These are phyloP conservation scores for Canavalia ensiformis DNA, from an alignment of 306 rosid genomes.

Conservation along the genomic window DNA sequence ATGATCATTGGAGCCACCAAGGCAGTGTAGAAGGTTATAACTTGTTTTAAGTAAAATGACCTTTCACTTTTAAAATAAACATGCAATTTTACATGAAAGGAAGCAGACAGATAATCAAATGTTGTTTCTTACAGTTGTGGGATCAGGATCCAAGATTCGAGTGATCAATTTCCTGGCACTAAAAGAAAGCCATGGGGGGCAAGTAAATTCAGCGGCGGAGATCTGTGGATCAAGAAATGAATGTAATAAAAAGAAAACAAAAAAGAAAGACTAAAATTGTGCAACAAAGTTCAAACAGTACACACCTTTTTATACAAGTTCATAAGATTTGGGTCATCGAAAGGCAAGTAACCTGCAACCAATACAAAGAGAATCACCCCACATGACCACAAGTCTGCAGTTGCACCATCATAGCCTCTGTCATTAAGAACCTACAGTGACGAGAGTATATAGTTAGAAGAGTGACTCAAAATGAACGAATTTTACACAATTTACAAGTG, in stretches of 20 bases:
- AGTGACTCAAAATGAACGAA: constrained; percentile 19
- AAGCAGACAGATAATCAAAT: constrained; percentile 25
- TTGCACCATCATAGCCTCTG: constrained; percentile 95
- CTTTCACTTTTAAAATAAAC: constrained; percentile 1
- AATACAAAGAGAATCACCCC: constrained; percentile 99
- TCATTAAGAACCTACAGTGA: constrained; percentile 86
- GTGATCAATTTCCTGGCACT: constrained; percentile 90
- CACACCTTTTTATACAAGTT: constrained; percentile 89
- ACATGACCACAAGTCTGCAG: constrained; percentile 98
- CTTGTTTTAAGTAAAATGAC: constrained; percentile 28
- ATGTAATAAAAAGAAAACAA: constrained; percentile 46
- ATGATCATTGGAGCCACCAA: constrained; percentile 25
- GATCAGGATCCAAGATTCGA: constrained; percentile 93
- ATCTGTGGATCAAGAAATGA: constrained; percentile 70
- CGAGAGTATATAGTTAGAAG: constrained; percentile 44
- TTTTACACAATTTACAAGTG: neutral
- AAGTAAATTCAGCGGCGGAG: constrained; percentile 88
- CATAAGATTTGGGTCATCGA: constrained; percentile 90
- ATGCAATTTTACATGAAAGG: constrained; percentile 34
- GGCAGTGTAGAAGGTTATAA: constrained; percentile 23
- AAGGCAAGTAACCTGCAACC: constrained; percentile 99
- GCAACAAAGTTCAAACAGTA: constrained; percentile 42
- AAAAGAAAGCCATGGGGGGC: constrained; percentile 97
- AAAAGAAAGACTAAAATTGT: constrained; percentile 32
- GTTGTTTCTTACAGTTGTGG: constrained; percentile 75